Evolutionary conservation across 2,329 filamentous ascomycete species (phyloP).

Genomic region (Aspergillus candidus): DNA sequence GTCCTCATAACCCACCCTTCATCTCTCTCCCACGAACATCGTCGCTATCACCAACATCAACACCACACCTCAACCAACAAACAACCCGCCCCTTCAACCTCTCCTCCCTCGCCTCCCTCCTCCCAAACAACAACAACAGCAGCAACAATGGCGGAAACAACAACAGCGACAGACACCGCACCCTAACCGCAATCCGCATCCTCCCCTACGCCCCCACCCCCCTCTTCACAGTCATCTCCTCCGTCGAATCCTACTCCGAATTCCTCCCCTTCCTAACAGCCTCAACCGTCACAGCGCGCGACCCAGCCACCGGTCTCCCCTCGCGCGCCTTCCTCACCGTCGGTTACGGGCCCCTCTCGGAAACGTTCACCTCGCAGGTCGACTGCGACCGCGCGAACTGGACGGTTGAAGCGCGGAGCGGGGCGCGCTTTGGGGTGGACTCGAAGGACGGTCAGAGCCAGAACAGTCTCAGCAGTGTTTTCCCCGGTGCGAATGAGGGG

Average conservation of each 20-base stretch:
- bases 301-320: constrained; percentile 50
- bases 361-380: constrained; percentile 74
- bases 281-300: constrained; percentile 72
- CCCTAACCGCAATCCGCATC: constrained; percentile 64
- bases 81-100: constrained; percentile 21
- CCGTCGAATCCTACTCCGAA: constrained; percentile 72
- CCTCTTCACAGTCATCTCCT: constrained; percentile 81
- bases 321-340: constrained; percentile 71
- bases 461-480: constrained; percentile 36
- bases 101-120: constrained; percentile 25
- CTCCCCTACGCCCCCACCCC: constrained; percentile 66
- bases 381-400: constrained; percentile 64
- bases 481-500: constrained; percentile 42
- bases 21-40: constrained; percentile 5
- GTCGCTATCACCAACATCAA: constrained; percentile 9
- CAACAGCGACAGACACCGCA: constrained; percentile 49
- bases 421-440: constrained; percentile 44
- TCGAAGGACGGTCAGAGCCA: constrained; percentile 50
- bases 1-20: not conserved
- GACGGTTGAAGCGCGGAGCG: constrained; percentile 65
- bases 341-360: constrained; percentile 77
- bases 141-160: constrained; percentile 13
- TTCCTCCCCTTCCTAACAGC: constrained; percentile 90
- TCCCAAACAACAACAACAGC: constrained; percentile 18
- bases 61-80: constrained; percentile 6